Evolutionary conservation across 192 early-diverging fungal species (phyloP).

Genomic region (Backusella sp.): DNA sequence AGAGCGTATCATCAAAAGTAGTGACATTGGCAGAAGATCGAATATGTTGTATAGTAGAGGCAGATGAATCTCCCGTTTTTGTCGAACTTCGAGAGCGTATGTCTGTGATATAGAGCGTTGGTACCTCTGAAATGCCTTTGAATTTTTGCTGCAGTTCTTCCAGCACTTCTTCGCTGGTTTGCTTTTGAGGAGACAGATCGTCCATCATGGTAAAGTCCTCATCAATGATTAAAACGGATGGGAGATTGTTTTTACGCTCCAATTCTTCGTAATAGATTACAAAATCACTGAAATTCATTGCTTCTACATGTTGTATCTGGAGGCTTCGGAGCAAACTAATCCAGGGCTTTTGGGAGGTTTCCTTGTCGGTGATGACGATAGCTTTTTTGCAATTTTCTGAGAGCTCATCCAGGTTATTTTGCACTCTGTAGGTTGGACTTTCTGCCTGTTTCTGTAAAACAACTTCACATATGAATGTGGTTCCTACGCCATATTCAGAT

Average conservation of each 20-base stretch:
- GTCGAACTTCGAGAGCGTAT: not conserved
- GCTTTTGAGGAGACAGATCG: not conserved
- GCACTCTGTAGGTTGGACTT: conserved; percentile 13
- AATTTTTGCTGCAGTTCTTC: not conserved
- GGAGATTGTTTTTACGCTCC: not conserved
- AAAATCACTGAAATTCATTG: not conserved
- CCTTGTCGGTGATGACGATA: conserved; percentile 1
- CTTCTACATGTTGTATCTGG: not conserved
- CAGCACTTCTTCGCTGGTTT: not conserved
- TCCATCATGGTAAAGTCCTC: conserved; percentile 2
- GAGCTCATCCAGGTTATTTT: conserved; percentile 10
- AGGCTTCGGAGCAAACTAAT: not conserved
- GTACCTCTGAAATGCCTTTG: not conserved
- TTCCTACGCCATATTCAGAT: conserved; percentile 64
- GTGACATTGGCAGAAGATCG: not conserved
- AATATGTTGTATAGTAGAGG: not conserved
- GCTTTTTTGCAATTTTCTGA: not conserved
- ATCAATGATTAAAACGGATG: conserved; percentile 11
- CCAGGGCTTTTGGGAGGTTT: not conserved
- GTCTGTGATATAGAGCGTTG: not conserved
- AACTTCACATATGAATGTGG: conserved; percentile 65
- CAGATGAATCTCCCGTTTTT: not conserved
- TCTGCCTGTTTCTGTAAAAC: conserved; percentile 4
- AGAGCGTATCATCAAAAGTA: not conserved
- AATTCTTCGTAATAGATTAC: not conserved